Evolutionary conservation across 2,329 filamentous ascomycete species (phyloP), one percentile per base, ranked within the genome.

Genomic region (Paecilomyces fulvus): DNA sequence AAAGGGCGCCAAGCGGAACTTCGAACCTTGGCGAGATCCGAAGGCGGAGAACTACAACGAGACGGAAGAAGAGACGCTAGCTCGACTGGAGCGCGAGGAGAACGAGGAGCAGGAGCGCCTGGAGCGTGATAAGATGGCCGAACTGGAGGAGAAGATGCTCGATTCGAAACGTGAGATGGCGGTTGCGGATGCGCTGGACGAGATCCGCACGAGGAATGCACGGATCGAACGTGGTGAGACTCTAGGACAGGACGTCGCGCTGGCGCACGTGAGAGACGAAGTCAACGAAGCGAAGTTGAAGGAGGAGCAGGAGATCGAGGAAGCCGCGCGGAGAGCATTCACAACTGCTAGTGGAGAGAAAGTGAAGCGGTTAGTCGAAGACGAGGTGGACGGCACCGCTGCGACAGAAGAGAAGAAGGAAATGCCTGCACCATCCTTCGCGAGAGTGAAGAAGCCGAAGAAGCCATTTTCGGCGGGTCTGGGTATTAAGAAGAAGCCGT

Each of bases 161-260:
- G 94, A 99, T 71, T 92, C 92, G 0, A 92, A 94, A 77, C 82
- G 88, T 46, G 94, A 99, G 74, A 99, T 99, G 92, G 90, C 89
- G 17, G 90, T 96, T 49, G 94, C 94, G 1, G 94, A 99, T 77
- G 92, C 92, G 7, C 76, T 99, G 55, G 94, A 99, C 72, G 92
- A 96, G 75, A 96, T 99, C 56, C 81, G 92, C 56, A 92, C 89
- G 54, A 79, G 92, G 61, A 99, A 99, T 75, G 94, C 94, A 7
- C 80, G 91, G 60, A 85, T 94, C 52, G 90, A 95, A 72, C 81
- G 88, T 61, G 87, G 86, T 8, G 85, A 90, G 58, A 79, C 83
- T 2, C 85, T 87, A 53, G 83, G 83, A 9, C 79, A 80, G 14
- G 82, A 84, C 9, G 79, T 79, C 3, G 77, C 72, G 43, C 62